A percentile compares a stretch with the other conserved stretches of the same genome.
Evolutionary conservation across 495 filamentous ascomycete species (phyloP).

Genomic region (Hypoxylon cercidicola): DNA sequence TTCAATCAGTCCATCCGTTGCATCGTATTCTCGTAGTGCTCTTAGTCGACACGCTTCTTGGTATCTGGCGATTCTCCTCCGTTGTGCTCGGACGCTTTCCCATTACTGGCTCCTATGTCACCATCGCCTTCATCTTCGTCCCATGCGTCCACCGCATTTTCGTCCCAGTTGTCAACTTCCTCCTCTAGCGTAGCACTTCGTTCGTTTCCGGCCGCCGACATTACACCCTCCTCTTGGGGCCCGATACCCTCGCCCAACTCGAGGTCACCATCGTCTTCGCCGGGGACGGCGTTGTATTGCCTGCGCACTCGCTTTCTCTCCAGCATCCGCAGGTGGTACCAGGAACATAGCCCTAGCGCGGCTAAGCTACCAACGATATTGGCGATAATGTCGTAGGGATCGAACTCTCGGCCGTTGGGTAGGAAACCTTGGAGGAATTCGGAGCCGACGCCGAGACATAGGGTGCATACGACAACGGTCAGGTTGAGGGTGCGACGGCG

Average conservation of each 20-base stretch:
- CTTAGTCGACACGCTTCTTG: slow-evolving; percentile 56
- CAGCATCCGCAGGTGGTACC: slow-evolving; percentile 96
- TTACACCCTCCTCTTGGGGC: slow-evolving; percentile 64
- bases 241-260: slow-evolving; percentile 69
- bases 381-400: slow-evolving; percentile 84
- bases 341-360: slow-evolving; percentile 77
- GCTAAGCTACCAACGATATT: slow-evolving; percentile 83
- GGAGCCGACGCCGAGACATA: slow-evolving; percentile 79
- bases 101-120: slow-evolving; percentile 48
- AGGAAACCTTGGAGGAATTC: slow-evolving; percentile 85
- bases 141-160: slow-evolving; percentile 80
- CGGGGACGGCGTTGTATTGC: slow-evolving; percentile 70
- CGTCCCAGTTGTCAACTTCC: slow-evolving; percentile 86
- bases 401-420: slow-evolving; percentile 84
- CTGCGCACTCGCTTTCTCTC: slow-evolving; percentile 83
- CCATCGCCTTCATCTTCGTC: slow-evolving; percentile 67
- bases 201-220: slow-evolving; percentile 38
- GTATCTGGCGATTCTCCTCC: slow-evolving; percentile 30
- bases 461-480: slow-evolving; percentile 82
- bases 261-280: slow-evolving; percentile 59
- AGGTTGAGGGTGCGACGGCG: slow-evolving; percentile 85
- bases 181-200: slow-evolving; percentile 66
- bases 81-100: slow-evolving; percentile 41
- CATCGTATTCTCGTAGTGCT: slow-evolving; percentile 31
- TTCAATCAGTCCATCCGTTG: slow-evolving; percentile 37